Conservation (phyloP, 805 yeast genomes). For the Ogataea pilisensis region DNA sequence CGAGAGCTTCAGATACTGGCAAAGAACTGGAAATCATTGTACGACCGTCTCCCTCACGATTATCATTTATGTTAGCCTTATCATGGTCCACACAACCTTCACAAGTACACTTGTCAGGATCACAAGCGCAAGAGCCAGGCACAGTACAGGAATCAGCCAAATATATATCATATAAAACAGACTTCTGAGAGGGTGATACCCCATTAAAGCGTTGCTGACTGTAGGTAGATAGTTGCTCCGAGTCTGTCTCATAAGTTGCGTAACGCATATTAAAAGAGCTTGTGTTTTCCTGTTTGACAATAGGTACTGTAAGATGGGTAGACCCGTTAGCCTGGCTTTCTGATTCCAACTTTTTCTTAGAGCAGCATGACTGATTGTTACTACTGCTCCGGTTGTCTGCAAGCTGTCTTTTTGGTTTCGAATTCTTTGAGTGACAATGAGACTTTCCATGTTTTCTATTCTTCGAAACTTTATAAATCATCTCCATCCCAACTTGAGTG, state of each 20-base stretch:
- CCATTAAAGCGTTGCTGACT: not conserved
- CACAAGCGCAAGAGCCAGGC: conserved; percentile 34
- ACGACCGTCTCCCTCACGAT: no score
- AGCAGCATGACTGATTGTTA: not conserved
- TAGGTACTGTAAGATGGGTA: no score
- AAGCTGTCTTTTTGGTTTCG: not conserved
- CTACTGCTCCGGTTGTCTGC: no score
- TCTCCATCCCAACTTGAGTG: conserved; percentile 28
- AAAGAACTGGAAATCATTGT: no score
- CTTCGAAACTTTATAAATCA: conserved; percentile 23
- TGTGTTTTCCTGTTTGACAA: not conserved
- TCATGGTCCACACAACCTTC: conserved; percentile 29
- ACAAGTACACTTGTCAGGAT: conserved; percentile 29
- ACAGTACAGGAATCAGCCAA: conserved; percentile 31
- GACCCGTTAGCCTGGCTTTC: no score
- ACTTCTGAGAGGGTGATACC: not conserved
- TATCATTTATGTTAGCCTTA: not conserved
- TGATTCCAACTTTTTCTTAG: no score
- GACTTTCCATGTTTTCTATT: conserved; percentile 16
- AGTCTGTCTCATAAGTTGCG: no score
- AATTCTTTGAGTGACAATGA: conserved; percentile 11
- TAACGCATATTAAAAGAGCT: not conserved
- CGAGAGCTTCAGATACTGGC: no score
- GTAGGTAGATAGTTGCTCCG: no score
- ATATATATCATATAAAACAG: conserved; percentile 27